Evolutionary conservation across 352 stramenopile genomes (phyloP), one percentile per base, ranked within the genome.

Genomic region (Phytophthora tentaculata): DNA sequence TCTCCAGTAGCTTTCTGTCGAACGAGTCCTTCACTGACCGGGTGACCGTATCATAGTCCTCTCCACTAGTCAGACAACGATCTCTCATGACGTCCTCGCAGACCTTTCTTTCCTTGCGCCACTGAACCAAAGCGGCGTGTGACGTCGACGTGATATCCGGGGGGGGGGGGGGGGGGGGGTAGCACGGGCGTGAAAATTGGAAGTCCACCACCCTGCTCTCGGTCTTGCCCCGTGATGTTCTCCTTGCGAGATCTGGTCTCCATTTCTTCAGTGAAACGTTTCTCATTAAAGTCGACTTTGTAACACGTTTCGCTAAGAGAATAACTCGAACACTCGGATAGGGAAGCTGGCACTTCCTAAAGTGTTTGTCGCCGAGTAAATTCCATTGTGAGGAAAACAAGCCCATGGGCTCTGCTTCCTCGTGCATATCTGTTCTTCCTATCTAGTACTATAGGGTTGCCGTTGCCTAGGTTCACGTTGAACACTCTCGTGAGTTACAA

Each of bases 211-310:
- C 22, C 23, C 8, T 45, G 7, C 22, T 64, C 35, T 56, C 32
- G 29, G 43, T 55, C 32, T 39, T 51, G 12, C 4, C 1, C 22
- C 8, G 45, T 5, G 22, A 3, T 23, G 0, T 19, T 52, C n/a
- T 43, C 32, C 3, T 43, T n/a, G 26, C 19, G 22, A 6, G 24
- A 13, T 45, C 43, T 17, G 16, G 29, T 56, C 45, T 64, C 16
- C 47, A 56, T 29, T 57, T 20, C 51, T 45, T 8, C 3, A 61
- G 57, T 64, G 57, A 56, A 64, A 29, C 17, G 17, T 29, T 37
- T 28, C n/a, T 35, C 57, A 64, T 47, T 64, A 51, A 64, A 64
- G 45, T 64, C 47, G 35, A 57, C 47, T 64, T 64, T 64, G 35
- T 64, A 57, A 54, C 28, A 29, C 23, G 57, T 61, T 64, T 45